phyloP scores from a whole-genome alignment of 371 early-diverging fungal genomes.

The Mortierella sp. region DNA sequence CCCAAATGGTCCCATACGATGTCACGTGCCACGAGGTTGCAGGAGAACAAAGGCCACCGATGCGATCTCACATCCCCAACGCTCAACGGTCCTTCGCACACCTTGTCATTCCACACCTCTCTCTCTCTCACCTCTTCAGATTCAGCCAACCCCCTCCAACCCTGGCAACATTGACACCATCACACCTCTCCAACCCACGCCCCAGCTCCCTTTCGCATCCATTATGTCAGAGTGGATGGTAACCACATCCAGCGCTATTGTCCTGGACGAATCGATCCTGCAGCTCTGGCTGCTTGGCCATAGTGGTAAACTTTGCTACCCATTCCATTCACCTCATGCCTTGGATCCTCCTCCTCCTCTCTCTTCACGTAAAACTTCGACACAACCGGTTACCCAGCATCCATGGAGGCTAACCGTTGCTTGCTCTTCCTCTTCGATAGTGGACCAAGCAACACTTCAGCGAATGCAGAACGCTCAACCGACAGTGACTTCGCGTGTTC shows the following conservation, averaged over 20 bases:
- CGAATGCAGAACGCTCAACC: conserved; percentile 42
- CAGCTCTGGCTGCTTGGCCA: conserved; percentile 51
- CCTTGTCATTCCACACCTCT: too few species aligned
- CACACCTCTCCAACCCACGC: neutral
- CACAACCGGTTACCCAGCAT: too few species aligned
- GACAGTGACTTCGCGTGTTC: conserved; percentile 41
- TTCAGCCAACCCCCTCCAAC: neutral
- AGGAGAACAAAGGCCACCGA: too few species aligned
- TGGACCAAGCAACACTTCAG: conserved; percentile 42
- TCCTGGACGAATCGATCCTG: conserved; percentile 52
- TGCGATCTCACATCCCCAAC: too few species aligned
- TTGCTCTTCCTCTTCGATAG: conserved; percentile 11
- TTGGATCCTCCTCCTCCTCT: neutral
- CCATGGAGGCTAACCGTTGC: too few species aligned
- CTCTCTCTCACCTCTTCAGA: too few species aligned
- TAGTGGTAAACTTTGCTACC: conserved; percentile 26
- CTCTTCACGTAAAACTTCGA: too few species aligned
- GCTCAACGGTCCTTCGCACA: too few species aligned
- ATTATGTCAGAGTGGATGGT: conserved; percentile 56
- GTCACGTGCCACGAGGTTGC: too few species aligned
- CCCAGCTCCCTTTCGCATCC: conserved; percentile 7
- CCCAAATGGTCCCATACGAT: too few species aligned
- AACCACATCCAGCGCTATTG: conserved; percentile 51
- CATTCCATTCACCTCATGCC: neutral
- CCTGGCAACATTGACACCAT: neutral